A percentile compares a stretch with the other conserved stretches of the same genome.
These are phyloP conservation scores for Boechera retrofracta DNA, from an alignment of 345 rosid species.

Conservation along the genomic window DNA sequence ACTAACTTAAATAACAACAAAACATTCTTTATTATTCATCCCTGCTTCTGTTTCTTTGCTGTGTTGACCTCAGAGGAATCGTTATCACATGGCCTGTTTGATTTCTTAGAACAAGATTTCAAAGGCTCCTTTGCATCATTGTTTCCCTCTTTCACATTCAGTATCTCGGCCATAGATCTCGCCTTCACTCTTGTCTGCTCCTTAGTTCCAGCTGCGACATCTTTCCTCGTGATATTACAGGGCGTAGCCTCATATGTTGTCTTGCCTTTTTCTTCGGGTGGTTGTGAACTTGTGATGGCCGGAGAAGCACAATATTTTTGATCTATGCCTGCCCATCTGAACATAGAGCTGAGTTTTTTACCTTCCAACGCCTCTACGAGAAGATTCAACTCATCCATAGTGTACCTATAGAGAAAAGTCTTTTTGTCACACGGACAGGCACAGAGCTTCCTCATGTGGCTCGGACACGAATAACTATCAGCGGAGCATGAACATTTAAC, in stretches of 20 bases:
- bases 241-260: conserved; percentile 5
- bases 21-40: conserved; percentile 7
- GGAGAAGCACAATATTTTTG: conserved; percentile 30
- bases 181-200: conserved; percentile 46
- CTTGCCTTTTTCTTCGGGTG: conserved; percentile 30
- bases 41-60: conserved; percentile 28
- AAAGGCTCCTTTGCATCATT: not conserved
- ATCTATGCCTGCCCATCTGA: conserved; percentile 54
- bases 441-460: conserved; percentile 70
- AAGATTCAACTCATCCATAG: conserved; percentile 54
- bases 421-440: conserved; percentile 60
- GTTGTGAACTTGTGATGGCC: conserved; percentile 25
- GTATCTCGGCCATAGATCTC: conserved; percentile 21
- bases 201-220: conserved; percentile 37
- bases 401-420: conserved; percentile 60
- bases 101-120: conserved; percentile 22
- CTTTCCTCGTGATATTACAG: conserved; percentile 25
- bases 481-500: conserved; percentile 61
- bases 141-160: conserved; percentile 14
- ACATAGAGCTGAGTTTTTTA: conserved; percentile 52
- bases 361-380: conserved; percentile 72
- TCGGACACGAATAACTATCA: conserved; percentile 59
- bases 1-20: not conserved
- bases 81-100: not conserved
- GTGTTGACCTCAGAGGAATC: conserved; percentile 17